Conservation (phyloP, 768 basidiomycete genomes). For the Infundibulicybe gibba region DNA sequence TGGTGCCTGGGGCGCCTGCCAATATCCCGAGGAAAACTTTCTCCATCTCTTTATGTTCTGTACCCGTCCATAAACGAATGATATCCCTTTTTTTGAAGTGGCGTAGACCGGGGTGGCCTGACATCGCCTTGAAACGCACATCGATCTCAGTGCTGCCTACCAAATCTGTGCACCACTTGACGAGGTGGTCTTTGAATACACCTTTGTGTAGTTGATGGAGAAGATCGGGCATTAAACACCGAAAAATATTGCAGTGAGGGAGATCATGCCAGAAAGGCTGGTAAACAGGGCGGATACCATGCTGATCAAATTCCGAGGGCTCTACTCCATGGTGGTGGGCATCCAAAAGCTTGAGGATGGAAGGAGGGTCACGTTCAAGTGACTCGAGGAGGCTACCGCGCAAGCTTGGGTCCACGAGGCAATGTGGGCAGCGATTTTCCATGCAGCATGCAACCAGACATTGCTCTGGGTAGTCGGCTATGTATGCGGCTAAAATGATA, state of each 20-base stretch:
- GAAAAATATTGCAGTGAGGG: conserved; percentile 33
- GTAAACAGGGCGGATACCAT: conserved; percentile 8
- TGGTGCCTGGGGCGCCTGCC: conserved; percentile 12
- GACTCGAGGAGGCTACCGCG: conserved; percentile 7
- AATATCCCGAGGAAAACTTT: conserved; percentile 28
- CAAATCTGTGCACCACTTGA: conserved; percentile 25
- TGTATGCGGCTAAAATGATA: conserved; percentile 29
- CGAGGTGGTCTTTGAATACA: conserved; percentile 39
- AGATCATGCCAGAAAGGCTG: conserved; percentile 38
- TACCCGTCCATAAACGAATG: conserved; percentile 34
- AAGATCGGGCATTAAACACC: conserved; percentile 31
- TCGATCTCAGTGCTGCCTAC: conserved; percentile 27
- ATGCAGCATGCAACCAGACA: conserved; percentile 23
- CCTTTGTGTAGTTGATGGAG: conserved; percentile 48
- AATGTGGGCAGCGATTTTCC: conserved; percentile 22
- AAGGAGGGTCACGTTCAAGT: not conserved
- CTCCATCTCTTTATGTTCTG: conserved; percentile 35
- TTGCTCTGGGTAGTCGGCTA: conserved; percentile 33
- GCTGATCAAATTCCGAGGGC: conserved; percentile 7
- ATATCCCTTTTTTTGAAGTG: conserved; percentile 43
- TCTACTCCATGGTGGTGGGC: not conserved
- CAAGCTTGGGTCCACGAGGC: conserved; percentile 13
- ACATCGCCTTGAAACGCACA: conserved; percentile 23
- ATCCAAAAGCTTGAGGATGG: not conserved
- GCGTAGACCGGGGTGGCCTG: conserved; percentile 22